phyloP scores from a whole-genome alignment of 352 stramenopile species.

The Globisporangium solare region DNA sequence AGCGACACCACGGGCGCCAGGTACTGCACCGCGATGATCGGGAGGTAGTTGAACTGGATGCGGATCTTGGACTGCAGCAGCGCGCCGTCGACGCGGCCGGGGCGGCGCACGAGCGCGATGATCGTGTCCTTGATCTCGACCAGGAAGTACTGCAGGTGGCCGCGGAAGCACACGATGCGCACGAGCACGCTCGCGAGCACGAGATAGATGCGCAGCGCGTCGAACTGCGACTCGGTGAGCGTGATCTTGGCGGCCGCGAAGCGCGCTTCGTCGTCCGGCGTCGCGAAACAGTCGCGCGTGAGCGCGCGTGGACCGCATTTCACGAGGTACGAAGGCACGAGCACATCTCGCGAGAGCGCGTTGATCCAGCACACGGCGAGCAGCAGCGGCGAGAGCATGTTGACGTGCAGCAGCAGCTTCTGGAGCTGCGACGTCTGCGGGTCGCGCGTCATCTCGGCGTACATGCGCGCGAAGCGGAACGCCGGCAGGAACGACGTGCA shows the following conservation, averaged over 20 bases:
- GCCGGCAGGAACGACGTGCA: slow-evolving; percentile 63
- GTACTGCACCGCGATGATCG: slow-evolving; percentile 77
- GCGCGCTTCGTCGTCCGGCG: slow-evolving; percentile 18
- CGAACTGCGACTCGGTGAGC: slow-evolving; percentile 54
- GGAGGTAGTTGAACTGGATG: slow-evolving; percentile 80
- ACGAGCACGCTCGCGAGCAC: slow-evolving; percentile 44
- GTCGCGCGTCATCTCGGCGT: slow-evolving; percentile 60
- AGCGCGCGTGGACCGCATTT: slow-evolving; percentile 39
- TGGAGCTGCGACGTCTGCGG: slow-evolving; percentile 18
- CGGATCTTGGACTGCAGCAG: slow-evolving; percentile 65
- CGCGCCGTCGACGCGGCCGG: slow-evolving; percentile 47
- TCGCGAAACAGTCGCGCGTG: slow-evolving; percentile 51
- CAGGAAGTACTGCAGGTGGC: slow-evolving; percentile 73
- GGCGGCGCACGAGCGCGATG: slow-evolving; percentile 43
- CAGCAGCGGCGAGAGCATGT: slow-evolving; percentile 64
- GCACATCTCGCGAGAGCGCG: slow-evolving; percentile 31
- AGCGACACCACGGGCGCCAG: slow-evolving; percentile 47
- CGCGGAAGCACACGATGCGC: slow-evolving; percentile 50
- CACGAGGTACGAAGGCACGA: slow-evolving; percentile 47
- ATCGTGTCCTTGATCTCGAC: slow-evolving; percentile 69
- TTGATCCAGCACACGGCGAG: slow-evolving; percentile 53
- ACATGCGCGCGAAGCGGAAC: slow-evolving; percentile 79
- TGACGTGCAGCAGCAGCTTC: slow-evolving; percentile 63
- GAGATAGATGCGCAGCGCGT: slow-evolving; percentile 43
- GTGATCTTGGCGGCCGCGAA: slow-evolving; percentile 12